These are phyloP conservation scores for Talaromyces borbonicus DNA, from an alignment of 495 filamentous ascomycete species.

Conservation along the genomic window DNA sequence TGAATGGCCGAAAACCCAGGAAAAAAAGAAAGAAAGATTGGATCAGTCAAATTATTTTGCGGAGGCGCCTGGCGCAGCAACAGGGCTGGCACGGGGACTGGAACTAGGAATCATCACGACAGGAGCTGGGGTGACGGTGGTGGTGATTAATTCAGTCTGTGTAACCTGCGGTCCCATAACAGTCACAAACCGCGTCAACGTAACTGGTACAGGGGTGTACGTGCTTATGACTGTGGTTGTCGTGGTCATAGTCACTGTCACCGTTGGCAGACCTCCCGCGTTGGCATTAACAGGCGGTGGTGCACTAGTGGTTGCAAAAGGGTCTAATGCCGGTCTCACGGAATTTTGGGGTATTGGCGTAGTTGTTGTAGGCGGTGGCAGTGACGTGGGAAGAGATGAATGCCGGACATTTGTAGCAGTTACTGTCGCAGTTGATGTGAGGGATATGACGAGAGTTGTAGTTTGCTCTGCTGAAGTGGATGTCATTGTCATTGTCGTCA, in stretches of 20 bases:
- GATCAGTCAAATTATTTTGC: too few relatives aligned
- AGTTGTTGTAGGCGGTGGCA: not conserved
- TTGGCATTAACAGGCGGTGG: not conserved
- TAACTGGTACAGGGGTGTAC: not conserved
- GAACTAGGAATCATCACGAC: too few relatives aligned
- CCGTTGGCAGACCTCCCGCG: not conserved
- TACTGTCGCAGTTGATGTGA: not conserved
- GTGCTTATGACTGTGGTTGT: not conserved
- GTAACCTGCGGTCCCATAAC: not conserved
- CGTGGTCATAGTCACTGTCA: conserved; percentile 1
- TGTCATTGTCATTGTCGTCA: not conserved
- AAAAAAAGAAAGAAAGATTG: too few relatives aligned
- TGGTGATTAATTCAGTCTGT: too few relatives aligned
- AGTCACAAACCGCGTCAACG: not conserved
- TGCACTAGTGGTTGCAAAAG: not conserved
- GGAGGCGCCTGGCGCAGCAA: too few relatives aligned
- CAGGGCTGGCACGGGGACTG: too few relatives aligned
- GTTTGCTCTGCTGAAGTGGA: not conserved
- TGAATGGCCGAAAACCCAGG: too few relatives aligned
- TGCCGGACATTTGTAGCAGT: not conserved
- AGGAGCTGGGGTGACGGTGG: too few relatives aligned
- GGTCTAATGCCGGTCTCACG: not conserved
- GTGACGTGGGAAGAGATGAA: not conserved
- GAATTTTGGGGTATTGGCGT: too few relatives aligned
- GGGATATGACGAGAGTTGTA: not conserved